These are phyloP conservation scores for Neoscytalidium dimidiatum DNA, from an alignment of 2,329 filamentous ascomycete species.

Conservation along the genomic window DNA sequence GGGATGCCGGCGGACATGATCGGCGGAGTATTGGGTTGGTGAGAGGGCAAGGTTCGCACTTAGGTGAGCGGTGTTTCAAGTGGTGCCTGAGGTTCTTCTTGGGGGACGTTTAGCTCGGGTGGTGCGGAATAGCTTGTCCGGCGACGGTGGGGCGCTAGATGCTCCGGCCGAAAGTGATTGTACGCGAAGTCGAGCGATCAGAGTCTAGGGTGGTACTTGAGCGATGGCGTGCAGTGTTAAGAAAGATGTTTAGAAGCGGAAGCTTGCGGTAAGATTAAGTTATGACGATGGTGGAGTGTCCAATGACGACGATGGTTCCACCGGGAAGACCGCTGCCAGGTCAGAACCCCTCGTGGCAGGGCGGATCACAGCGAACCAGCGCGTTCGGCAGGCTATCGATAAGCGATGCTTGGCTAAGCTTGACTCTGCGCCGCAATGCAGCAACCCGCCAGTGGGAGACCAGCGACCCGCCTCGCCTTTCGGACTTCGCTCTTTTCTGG, in stretches of 20 bases:
- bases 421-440: neutral
- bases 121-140: neutral
- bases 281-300: neutral
- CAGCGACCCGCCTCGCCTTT: neutral
- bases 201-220: no score
- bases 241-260: neutral
- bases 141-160: neutral
- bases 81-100: neutral
- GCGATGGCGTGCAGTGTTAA: neutral
- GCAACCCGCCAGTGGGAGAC: neutral
- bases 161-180: neutral
- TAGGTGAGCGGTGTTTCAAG: neutral
- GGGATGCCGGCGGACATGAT: neutral
- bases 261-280: slow-evolving; percentile 5
- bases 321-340: neutral
- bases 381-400: neutral
- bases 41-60: no score
- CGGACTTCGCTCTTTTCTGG: slow-evolving; percentile 8
- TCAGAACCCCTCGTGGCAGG: neutral
- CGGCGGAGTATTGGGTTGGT: neutral
- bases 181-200: neutral
- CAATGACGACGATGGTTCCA: slow-evolving; percentile 7
- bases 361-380: neutral
- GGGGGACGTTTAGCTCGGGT: neutral
- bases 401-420: slow-evolving; percentile 12